These are phyloP conservation scores for Orobanche coerulescens DNA, from an alignment of 257 asterid species.

Conservation along the genomic window DNA sequence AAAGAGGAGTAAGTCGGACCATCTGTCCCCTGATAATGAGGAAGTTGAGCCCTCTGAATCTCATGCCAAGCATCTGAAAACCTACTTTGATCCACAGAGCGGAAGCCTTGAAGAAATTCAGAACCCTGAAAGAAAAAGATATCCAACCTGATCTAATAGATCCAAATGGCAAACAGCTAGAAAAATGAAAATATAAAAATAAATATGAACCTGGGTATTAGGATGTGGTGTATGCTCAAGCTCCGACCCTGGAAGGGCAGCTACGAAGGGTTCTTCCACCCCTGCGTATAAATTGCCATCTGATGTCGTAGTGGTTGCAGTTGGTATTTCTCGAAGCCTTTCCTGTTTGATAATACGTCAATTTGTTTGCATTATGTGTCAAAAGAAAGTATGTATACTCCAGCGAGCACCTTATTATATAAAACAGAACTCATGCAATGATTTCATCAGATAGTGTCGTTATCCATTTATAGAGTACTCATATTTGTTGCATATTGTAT, in stretches of 20 bases:
- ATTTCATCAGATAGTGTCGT: neutral
- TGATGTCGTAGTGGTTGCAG: conserved; percentile 48
- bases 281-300: conserved; percentile 57
- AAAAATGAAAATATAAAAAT: neutral
- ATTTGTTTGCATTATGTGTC: conserved; percentile 2
- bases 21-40: conserved; percentile 36
- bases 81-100: conserved; percentile 59
- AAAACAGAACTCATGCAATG: neutral
- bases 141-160: conserved; percentile 13
- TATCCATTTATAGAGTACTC: neutral
- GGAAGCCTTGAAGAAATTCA: conserved; percentile 79
- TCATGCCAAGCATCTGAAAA: conserved; percentile 93
- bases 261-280: conserved; percentile 54
- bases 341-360: conserved; percentile 48
- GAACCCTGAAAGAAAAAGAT: conserved; percentile 50
- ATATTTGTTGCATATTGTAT: neutral
- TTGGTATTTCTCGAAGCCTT: conserved; percentile 87
- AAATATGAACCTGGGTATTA: conserved; percentile 58
- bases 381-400: neutral
- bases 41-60: conserved; percentile 70
- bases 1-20: conserved; percentile 49
- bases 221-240: conserved; percentile 55
- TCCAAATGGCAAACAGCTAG: conserved; percentile 5
- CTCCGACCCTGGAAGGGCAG: conserved; percentile 82
- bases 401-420: neutral